Base-by-base conservation (phyloP, 257 asterid species). In the Solanum chiquidenum region DNA sequence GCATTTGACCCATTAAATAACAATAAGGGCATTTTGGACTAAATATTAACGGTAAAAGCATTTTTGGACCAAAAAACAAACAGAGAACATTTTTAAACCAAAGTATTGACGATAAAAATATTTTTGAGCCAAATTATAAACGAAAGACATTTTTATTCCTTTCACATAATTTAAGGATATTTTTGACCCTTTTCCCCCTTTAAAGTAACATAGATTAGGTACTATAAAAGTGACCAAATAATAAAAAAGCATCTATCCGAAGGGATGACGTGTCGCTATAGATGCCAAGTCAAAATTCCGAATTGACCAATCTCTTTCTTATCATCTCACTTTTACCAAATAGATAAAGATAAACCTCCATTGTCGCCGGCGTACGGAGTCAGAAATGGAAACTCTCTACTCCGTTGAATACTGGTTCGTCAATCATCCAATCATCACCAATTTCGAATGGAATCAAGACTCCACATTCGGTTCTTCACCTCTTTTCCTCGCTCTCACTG, bases 391-490 rank as follows among this genome's bases (percentile, higher is more conserved):
- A 66, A 31, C 90, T 35, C 88, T 93, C 80, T 88, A 42, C 94
- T 13, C 90, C 87, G 21, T 90, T 74, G 91, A 85, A 90, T 91
- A 96, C 92, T 94, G 91, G 91, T 94, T 96, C 0, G 95, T 96
- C 21, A 91, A 91, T 88, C 98, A 94, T 86, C 98, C 98, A 25
- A 21, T 23, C 2, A 91, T 96, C 93, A 86, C 86, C 89, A 90
- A 90, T 40, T 96, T 93, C 88, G 93, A 94, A 73, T 96, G 99
- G 99, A 92, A 68, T n/a, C 91, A 91, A 88, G 33, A 87, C 91
- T 88, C 82, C 71, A 91, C 96, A 69, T 90, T 91, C 29, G 98
- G 95, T 92, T 91, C 99, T 58, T 90, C 98, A 16, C 93, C 89
- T 0, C 80, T 85, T 86, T 96, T 95, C 91, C 90, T 93, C 88